Percentiles rank a stretch among this genome's conserved stretches.
Conservation (phyloP, 2,329 filamentous ascomycete species). For the Fusarium sp. region DNA sequence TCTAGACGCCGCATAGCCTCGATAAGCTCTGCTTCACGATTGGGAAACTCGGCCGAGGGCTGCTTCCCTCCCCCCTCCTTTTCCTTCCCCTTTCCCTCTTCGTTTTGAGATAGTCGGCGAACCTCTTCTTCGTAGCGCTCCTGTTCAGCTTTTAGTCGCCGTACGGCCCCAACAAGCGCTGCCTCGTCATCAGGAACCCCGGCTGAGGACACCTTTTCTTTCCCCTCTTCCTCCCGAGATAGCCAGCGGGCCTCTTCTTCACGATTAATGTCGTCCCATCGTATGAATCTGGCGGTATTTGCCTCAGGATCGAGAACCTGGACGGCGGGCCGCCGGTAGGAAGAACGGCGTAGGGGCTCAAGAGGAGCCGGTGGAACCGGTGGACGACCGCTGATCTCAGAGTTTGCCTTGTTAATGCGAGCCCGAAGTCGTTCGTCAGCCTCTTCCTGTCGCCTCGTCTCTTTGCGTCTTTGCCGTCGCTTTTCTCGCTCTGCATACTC, state of each 20-base stretch:
- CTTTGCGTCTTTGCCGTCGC: constrained; percentile 35
- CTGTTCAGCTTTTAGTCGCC: neutral
- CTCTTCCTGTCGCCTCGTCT: constrained; percentile 45
- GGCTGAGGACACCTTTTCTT: too few relatives aligned
- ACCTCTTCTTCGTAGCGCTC: neutral
- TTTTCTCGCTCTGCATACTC: constrained; percentile 41
- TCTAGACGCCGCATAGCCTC: too few relatives aligned
- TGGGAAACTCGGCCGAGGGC: constrained; percentile 33
- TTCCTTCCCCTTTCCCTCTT: neutral
- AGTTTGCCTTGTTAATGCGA: constrained; percentile 56
- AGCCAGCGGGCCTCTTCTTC: too few relatives aligned
- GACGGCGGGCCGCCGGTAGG: constrained; percentile 10
- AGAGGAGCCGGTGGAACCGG: constrained; percentile 14
- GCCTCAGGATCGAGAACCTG: neutral
- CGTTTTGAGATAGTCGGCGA: neutral
- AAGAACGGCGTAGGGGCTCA: constrained; percentile 33
- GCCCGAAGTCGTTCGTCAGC: constrained; percentile 42
- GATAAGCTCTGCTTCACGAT: constrained; percentile 49
- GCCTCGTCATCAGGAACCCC: too few relatives aligned
- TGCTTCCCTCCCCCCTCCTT: neutral
- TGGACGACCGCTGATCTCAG: constrained; percentile 47
- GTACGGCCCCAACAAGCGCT: neutral
- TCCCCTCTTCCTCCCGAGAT: too few relatives aligned
- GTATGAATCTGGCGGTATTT: too few relatives aligned
- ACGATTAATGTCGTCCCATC: too few relatives aligned